Evolutionary conservation across 495 filamentous ascomycete species (phyloP), one percentile per base, ranked within the genome.

Genomic region (Cercophora sp.): DNA sequence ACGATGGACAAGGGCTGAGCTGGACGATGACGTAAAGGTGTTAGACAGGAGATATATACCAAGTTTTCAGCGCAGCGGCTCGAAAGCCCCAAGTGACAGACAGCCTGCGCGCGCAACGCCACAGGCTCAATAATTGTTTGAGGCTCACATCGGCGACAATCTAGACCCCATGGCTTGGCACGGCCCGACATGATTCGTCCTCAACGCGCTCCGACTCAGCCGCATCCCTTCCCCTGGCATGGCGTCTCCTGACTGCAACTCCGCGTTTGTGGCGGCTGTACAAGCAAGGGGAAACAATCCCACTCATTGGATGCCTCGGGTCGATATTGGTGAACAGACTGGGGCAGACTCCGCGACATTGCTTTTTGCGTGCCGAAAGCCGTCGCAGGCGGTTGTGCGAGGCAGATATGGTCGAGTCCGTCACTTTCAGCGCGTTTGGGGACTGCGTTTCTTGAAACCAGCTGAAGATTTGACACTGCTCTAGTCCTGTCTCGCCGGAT

Each of bases 401-500:
- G n/a, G n/a, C n/a, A n/a, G n/a, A n/a, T n/a, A n/a, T n/a, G n/a
- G n/a, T n/a, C n/a, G n/a, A n/a, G n/a, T n/a, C n/a, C n/a, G n/a
- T n/a, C n/a, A n/a, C n/a, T n/a, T n/a, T n/a, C n/a, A n/a, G n/a
- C n/a, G n/a, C n/a, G n/a, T n/a, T n/a, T n/a, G n/a, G n/a, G n/a
- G n/a, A n/a, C n/a, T n/a, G n/a, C n/a, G n/a, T n/a, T n/a, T n/a
- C n/a, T n/a, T n/a, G n/a, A n/a, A n/a, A n/a, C n/a, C n/a, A n/a
- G n/a, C n/a, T n/a, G n/a, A n/a, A n/a, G n/a, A n/a, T n/a, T n/a
- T n/a, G n/a, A n/a, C n/a, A n/a, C n/a, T n/a, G n/a, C n/a, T 32
- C 18, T 45, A 59, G 26, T 60, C 58, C 34, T 64, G 56, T 42
- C 63, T 59, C 11, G 56, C 57, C 16, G 63, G 57, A 34, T 60